Base-by-base conservation (phyloP, 805 yeast genomes). In the Ogataea paraovalis region DNA sequence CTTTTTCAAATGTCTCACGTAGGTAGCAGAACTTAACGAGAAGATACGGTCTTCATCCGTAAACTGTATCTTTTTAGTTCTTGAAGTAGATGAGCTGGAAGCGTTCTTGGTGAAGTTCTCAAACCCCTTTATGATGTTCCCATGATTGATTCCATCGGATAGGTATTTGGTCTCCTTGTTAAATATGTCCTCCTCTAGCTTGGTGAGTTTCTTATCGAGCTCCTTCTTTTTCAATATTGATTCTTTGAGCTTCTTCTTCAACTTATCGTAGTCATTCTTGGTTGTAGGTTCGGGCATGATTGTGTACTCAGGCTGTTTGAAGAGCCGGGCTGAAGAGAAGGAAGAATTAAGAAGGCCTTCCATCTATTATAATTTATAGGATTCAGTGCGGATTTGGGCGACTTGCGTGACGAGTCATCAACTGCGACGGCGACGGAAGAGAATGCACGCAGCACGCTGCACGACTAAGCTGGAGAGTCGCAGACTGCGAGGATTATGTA, bases 71-170 rank as follows among this genome's bases (percentile, higher is more conserved):
- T 80, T 72, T 60, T 76, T 74, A 66, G 71, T 72, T 27, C 60
- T 52, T n/a, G 74, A 57, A 1, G 59, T 39, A 3, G 68, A 59
- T 22, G 70, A 66, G 16, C 54, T 39, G 1, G 58, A 50, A 3
- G 50, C 50, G 30, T 47, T 47, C 54, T 85, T 86, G 42, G 83
- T 74, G 59, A 87, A 85, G 56, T 80, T 85, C 42, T 91, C 97
- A 58, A 90, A 91, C 1, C 98, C 98, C 53, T 85, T 85, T n/a
- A 89, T 85, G 23, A 92, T 84, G 64, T 88, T 91, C 0, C 97
- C 91, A 46, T 78, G 78, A 25, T 73, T 65, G 25, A 70, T 65
- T 48, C 88, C 80, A 44, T 85, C 90, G 25, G 84, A 79, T 41
- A 91, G 78, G 61, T 91, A 91, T 13, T 79, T 78, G 9, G 85